Evolutionary conservation across 371 early-diverging fungal genomes (phyloP), one percentile per base, ranked within the genome.

Genomic region (Apophysomyces variabilis): DNA sequence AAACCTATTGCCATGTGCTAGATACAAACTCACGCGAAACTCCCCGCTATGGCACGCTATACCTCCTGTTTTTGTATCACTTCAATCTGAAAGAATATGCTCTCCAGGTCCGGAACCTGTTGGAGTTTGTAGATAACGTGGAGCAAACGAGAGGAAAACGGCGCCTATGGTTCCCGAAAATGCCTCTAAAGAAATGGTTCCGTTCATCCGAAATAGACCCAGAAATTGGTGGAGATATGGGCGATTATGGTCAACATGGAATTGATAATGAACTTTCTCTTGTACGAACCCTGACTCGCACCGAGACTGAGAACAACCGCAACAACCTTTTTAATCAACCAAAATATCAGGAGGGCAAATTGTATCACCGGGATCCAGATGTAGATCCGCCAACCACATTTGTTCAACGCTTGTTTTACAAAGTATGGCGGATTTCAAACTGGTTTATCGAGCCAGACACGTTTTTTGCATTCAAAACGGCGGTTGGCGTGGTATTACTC

Each of bases 381-480:
- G 82, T 82, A 0, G 68, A 70, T 12, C 72, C 74, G 1, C 82
- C 82, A 0, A 60, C 58, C 1, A 72, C 82, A 9, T 9, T n/a
- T 0, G 18, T 46, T 0, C 71, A 82, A 45, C 66, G 69, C 13
- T 63, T 75, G n/a, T 78, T 70, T 41, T 62, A 72, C 60, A 18
- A 46, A 3, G 5, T 68, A n/a, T 60, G 58, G 6, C 54, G 21
- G 16, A 4, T 50, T 21, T 9, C 21, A 5, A 26, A 45, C 13
- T 82, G 82, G 82, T 38, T 77, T 3, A 54, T 60, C 1, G 57
- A 67, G 9, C 67, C 70, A 0, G 62, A 70, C 6, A 77, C 76
- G 0, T 62, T 77, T 5, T 73, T 75, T 66, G 74, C 77, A 0
- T 64, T 82, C 37, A 82, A 82, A 39, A 72, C 77, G 1, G 77